Conservation (phyloP, 345 rosid species). For the Acer yangbiense region DNA sequence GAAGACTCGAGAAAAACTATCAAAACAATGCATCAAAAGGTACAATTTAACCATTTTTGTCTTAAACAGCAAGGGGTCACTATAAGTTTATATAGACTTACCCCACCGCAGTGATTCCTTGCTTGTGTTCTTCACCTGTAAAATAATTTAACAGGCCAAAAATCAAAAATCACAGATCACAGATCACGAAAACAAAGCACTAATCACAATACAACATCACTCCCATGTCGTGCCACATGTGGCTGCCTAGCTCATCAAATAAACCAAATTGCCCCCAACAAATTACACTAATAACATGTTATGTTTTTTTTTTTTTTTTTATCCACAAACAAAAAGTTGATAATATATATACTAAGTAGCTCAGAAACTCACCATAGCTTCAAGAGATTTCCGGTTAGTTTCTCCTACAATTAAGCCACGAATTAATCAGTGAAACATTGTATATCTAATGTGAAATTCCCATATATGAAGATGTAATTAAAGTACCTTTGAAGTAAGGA, state of each 20-base stretch:
- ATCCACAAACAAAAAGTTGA: no score
- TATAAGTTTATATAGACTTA: constrained; percentile 28
- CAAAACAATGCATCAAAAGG: background rate
- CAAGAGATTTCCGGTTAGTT: constrained; percentile 70
- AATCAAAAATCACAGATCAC: background rate
- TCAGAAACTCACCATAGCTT: constrained; percentile 67
- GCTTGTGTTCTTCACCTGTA: constrained; percentile 84
- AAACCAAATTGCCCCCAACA: no score
- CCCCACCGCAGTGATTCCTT: constrained; percentile 96
- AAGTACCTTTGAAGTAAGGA: constrained; percentile 66
- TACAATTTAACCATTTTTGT: background rate
- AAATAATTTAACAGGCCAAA: constrained; percentile 1
- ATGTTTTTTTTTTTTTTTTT: no score
- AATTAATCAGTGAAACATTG: background rate
- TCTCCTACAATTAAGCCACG: constrained; percentile 53
- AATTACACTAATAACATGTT: no score
- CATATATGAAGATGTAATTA: background rate
- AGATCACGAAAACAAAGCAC: background rate
- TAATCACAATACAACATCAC: background rate
- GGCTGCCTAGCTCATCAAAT: background rate
- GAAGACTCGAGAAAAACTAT: background rate
- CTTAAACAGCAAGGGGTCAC: no score
- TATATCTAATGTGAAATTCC: background rate
- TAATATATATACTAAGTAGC: no score
- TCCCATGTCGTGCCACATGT: background rate